Conservation (phyloP, 2,329 filamentous ascomycete species). For the Penicillium olsonii region DNA sequence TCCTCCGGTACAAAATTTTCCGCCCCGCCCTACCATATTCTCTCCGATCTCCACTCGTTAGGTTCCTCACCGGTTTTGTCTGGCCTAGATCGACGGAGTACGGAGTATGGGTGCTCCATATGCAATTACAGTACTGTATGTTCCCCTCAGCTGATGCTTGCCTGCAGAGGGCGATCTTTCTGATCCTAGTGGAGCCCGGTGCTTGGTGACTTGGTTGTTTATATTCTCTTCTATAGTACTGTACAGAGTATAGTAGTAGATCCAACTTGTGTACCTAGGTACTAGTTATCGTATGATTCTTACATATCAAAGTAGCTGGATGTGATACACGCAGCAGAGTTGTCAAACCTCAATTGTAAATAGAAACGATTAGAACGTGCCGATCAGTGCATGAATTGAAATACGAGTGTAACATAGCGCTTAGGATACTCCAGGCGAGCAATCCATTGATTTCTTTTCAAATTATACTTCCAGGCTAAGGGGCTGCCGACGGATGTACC, state of each 20-base stretch:
- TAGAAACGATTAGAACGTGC: neutral
- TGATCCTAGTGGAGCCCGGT: neutral
- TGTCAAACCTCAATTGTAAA: too few relatives aligned
- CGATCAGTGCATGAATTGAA: neutral
- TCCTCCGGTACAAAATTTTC: slow-evolving; percentile 28
- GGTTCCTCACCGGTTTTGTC: slow-evolving; percentile 23
- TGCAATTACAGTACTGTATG: neutral
- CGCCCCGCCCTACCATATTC: slow-evolving; percentile 24
- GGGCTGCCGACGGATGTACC: too few relatives aligned
- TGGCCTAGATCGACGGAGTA: slow-evolving; percentile 15
- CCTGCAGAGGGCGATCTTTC: neutral
- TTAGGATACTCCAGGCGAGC: neutral
- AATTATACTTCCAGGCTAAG: too few relatives aligned
- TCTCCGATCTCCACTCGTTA: slow-evolving; percentile 23
- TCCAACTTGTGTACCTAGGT: too few relatives aligned
- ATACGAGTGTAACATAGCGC: too few relatives aligned
- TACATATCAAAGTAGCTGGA: too few relatives aligned
- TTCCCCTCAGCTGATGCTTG: neutral
- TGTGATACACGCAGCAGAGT: too few relatives aligned
- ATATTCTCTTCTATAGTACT: too few relatives aligned
- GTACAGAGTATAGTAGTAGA: too few relatives aligned
- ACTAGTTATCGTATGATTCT: too few relatives aligned
- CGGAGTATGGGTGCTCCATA: neutral
- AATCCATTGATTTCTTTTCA: too few relatives aligned
- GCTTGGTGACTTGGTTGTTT: too few relatives aligned